Evolutionary conservation across 345 rosid species (phyloP).

Genomic region (Bruguiera sexangula): DNA sequence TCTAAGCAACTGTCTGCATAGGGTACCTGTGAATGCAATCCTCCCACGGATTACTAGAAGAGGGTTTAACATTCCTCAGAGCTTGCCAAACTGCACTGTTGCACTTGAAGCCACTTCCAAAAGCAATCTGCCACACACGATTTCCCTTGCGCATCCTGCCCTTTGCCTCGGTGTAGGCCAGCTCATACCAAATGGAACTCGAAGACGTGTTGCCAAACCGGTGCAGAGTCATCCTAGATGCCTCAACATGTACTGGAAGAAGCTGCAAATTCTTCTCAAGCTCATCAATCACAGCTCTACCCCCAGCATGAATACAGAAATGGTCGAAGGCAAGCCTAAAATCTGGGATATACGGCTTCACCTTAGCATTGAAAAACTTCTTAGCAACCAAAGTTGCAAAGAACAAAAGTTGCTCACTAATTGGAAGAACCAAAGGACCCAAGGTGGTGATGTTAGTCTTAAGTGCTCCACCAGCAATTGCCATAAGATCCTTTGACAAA

Average conservation of each 20-base stretch:
- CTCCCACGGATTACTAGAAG: conserved; percentile 1
- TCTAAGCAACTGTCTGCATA: conserved; percentile 1
- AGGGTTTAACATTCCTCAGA: conserved; percentile 4
- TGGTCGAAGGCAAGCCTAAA: conserved; percentile 18
- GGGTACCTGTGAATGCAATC: conserved; percentile 6
- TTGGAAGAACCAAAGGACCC: conserved; percentile 16
- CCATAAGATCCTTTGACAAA: conserved; percentile 15
- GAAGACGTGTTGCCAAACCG: conserved; percentile 18
- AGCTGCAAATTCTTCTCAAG: conserved; percentile 15
- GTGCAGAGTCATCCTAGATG: conserved; percentile 17
- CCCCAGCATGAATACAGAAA: conserved; percentile 21
- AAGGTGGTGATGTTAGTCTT: conserved; percentile 15
- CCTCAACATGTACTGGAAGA: conserved; percentile 5
- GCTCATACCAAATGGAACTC: conserved; percentile 18
- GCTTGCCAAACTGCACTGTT: conserved; percentile 16
- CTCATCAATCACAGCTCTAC: conserved; percentile 19
- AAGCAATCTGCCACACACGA: conserved; percentile 21
- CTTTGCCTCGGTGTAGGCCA: conserved; percentile 16
- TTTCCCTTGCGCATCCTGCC: conserved; percentile 11
- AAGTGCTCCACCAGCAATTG: conserved; percentile 8
- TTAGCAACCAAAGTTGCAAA: conserved; percentile 8
- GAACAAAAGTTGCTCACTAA: conserved; percentile 17
- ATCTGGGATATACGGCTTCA: conserved; percentile 15
- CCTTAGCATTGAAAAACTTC: conserved; percentile 8
- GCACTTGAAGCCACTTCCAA: conserved; percentile 10